These are phyloP conservation scores for Umbelopsis isabellina DNA, from an alignment of 192 early-diverging fungal species.

Conservation along the genomic window DNA sequence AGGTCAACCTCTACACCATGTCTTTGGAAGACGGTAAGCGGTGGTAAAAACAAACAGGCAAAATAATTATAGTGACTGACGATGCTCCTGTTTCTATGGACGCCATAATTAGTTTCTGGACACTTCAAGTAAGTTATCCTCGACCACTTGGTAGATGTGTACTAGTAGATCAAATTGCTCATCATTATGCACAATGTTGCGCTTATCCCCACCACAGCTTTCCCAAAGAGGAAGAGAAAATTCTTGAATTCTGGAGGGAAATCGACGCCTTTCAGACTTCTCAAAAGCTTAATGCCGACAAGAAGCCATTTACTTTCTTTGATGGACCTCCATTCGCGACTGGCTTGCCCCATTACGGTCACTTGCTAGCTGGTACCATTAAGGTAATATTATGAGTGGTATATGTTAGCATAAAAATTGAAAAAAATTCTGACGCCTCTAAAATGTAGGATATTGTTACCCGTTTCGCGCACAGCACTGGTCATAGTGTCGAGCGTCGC, in stretches of 20 bases:
- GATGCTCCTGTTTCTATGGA: conserved; percentile 1
- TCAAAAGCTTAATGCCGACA: conserved; percentile 87
- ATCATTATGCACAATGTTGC: conserved; percentile 8
- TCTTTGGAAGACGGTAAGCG: conserved; percentile 45
- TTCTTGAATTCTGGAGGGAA: conserved; percentile 93
- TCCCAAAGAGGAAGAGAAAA: conserved; percentile 93
- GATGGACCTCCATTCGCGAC: conserved; percentile 99
- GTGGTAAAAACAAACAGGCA: neutral
- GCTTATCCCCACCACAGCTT: conserved; percentile 69
- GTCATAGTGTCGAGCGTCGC: conserved; percentile 95
- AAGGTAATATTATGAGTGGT: conserved; percentile 61
- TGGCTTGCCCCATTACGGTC: conserved; percentile 97
- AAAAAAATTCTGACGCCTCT: neutral
- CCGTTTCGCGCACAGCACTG: conserved; percentile 92
- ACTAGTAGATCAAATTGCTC: neutral
- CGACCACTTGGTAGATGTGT: neutral
- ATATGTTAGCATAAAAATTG: neutral
- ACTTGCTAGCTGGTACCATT: conserved; percentile 98
- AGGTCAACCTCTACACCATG: conserved; percentile 24
- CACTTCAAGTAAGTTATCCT: conserved; percentile 43
- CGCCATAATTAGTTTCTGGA: conserved; percentile 34
- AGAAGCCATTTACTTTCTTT: conserved; percentile 90
- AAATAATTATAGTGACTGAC: conserved; percentile 1
- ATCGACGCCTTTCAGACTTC: conserved; percentile 96
- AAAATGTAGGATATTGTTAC: conserved; percentile 90